phyloP scores from a whole-genome alignment of 345 rosid genomes.

The Eucalyptus decipiens region DNA sequence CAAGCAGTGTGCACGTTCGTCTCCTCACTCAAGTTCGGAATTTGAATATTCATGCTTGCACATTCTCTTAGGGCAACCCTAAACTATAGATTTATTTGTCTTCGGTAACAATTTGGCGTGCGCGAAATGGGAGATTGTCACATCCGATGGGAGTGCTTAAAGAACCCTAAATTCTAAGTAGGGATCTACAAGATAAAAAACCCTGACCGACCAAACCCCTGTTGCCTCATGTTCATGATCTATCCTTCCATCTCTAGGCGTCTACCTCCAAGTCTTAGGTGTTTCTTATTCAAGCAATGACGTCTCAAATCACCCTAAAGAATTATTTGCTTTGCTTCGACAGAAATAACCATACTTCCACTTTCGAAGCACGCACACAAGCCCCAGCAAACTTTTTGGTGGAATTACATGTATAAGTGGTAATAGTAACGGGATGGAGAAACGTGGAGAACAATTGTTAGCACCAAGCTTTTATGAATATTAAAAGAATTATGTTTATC shows the following conservation, averaged over 20 bases:
- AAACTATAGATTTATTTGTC: not conserved
- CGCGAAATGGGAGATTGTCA: not conserved
- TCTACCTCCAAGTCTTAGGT: not conserved
- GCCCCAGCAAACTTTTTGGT: not conserved
- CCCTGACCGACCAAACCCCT: not conserved
- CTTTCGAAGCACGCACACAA: not conserved
- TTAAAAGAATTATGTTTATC: not conserved
- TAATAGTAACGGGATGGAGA: not conserved
- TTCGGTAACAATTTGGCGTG: not conserved
- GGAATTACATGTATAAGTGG: not conserved
- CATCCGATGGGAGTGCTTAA: not conserved
- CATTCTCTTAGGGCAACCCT: not conserved
- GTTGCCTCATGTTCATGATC: not conserved
- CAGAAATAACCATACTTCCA: not conserved
- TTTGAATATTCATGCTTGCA: not conserved
- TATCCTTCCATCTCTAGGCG: not conserved
- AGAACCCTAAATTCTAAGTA: not conserved
- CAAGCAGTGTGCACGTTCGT: too few species aligned
- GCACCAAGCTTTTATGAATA: not conserved
- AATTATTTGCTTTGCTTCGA: not conserved
- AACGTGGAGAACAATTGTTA: not conserved
- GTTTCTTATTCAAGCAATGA: not conserved
- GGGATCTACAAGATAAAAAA: not conserved
- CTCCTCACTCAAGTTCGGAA: not conserved
- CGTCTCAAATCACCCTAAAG: not conserved